Percentiles rank a stretch among this genome's conserved stretches.
Evolutionary conservation across 2,329 filamentous ascomycete genomes (phyloP).

Genomic region (Lithohypha guttulata): DNA sequence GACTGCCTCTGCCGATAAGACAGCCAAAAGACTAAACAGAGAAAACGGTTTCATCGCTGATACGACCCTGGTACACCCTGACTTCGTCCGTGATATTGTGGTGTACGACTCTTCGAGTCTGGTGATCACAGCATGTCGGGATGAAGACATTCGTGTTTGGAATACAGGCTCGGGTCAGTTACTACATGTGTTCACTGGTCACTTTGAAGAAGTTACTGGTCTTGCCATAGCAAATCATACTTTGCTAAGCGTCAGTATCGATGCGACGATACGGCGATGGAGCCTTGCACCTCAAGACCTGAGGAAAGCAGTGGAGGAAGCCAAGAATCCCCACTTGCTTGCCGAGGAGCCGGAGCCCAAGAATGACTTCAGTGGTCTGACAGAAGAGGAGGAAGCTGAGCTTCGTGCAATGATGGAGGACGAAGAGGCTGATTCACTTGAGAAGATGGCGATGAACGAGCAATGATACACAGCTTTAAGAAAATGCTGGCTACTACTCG

Average conservation of each 20-base stretch:
- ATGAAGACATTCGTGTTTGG: slow-evolving; percentile 90
- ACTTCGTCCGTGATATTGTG: slow-evolving; percentile 77
- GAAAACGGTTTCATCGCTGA: slow-evolving; percentile 58
- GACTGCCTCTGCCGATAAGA: slow-evolving; percentile 89
- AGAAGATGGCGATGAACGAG: slow-evolving; percentile 19
- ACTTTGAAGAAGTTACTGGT: slow-evolving; percentile 87
- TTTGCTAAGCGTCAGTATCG: slow-evolving; percentile 76
- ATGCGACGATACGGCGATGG: slow-evolving; percentile 81
- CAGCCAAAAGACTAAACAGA: slow-evolving; percentile 66
- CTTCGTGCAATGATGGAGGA: slow-evolving; percentile 83
- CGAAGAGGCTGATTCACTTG: slow-evolving; percentile 36
- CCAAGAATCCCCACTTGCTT: slow-evolving; percentile 32
- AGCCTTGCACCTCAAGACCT: slow-evolving; percentile 54
- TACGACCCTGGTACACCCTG: slow-evolving; percentile 66
- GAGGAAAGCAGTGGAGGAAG: slow-evolving; percentile 45
- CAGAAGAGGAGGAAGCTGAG: slow-evolving; percentile 84
- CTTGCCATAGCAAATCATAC: slow-evolving; percentile 48
- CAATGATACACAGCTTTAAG: slow-evolving; percentile 11
- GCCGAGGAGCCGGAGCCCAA: slow-evolving; percentile 37
- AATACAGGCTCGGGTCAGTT: slow-evolving; percentile 61
- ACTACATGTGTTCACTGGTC: slow-evolving; percentile 64
- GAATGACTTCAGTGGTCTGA: slow-evolving; percentile 46
- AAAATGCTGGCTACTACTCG: too few relatives aligned
- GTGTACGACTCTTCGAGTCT: slow-evolving; percentile 59
- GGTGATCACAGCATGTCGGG: slow-evolving; percentile 77